Base-by-base conservation (phyloP, 495 filamentous ascomycete genomes). In the Penicillium flavigenum region DNA sequence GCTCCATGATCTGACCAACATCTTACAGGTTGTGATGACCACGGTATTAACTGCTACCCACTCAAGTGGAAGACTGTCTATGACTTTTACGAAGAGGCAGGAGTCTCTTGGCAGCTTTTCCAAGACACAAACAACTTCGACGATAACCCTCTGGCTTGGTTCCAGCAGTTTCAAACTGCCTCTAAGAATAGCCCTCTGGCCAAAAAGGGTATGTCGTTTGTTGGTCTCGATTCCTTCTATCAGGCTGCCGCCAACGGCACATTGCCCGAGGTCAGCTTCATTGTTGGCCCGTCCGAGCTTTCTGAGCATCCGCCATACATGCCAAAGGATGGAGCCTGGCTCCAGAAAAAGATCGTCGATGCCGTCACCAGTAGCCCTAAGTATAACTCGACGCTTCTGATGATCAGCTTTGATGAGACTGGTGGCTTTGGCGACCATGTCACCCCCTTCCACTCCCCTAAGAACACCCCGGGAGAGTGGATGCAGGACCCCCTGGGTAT, bases 381-480 rank as follows among this genome's bases (percentile, higher is more conserved):
- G 47, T 84, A 83, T 56, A 63, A 68, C 19, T 74, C 73, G 1
- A 82, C 80, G 11, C 71, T 72, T 1, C 59, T 84, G 17, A 79
- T 84, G 51, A 76, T 84, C 47, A 80, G 75, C 31, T 84, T 74
- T 54, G 81, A 84, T 47, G 80, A 84, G 61, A 76, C 80, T 14
- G 81, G 81, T 53, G 81, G 81, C 17, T 84, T 69, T 55, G 79
- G 79, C 31, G 81, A 84, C 50, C 80, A 83, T 53, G 81, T 84
- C 17, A 66, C 66, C 26, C 81, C 81, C 0, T 84, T 78, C 61
- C 80, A 81, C 53, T 80, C 79, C 1, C 78, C 79, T 14, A 43
- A 70, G 27, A 75, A 70, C 44, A 84, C 81, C 3, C 54, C 74
- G 3, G 81, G 80, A 12, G 81, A 84, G 52, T 83, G 81, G 81